Evolutionary conservation across 352 stramenopile species (phyloP).

Genomic region (Discostella stelligera): DNA sequence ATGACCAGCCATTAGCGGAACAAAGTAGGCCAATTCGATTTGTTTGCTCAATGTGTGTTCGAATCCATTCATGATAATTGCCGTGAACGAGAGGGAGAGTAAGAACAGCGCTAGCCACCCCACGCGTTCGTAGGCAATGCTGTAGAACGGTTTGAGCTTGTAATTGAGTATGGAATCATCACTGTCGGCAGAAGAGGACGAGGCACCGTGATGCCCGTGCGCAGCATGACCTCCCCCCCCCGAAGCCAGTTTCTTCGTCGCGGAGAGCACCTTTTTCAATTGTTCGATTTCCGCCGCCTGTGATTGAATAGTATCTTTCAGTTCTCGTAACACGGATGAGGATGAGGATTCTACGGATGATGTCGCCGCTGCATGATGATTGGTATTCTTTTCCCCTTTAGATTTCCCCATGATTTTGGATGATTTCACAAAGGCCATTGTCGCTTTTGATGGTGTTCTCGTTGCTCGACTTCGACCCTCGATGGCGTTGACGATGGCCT

Average conservation of each 20-base stretch:
- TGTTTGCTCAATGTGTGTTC: conserved; percentile 80
- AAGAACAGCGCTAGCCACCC: conserved; percentile 79
- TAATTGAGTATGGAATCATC: conserved; percentile 65
- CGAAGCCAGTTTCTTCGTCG: conserved; percentile 5
- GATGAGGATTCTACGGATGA: conserved; percentile 12
- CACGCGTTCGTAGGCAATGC: conserved; percentile 63
- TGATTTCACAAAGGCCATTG: conserved; percentile 1
- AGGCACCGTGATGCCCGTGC: conserved; percentile 7
- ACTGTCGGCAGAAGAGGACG: conserved; percentile 16
- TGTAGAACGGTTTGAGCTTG: conserved; percentile 64
- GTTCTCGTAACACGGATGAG: conserved; percentile 60
- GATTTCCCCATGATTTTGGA: background rate
- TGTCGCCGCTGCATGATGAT: conserved; percentile 7
- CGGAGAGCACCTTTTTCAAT: conserved; percentile 53
- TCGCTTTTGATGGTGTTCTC: conserved; percentile 7
- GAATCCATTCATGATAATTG: conserved; percentile 84
- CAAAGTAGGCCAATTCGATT: conserved; percentile 82
- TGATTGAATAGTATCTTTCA: conserved; percentile 76
- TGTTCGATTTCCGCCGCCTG: conserved; percentile 71
- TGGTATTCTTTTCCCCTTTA: background rate
- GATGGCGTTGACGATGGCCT: conserved; percentile 22
- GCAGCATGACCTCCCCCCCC: conserved; percentile 43
- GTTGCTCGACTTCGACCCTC: conserved; percentile 7
- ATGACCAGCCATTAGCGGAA: conserved; percentile 80
- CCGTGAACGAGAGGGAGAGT: conserved; percentile 69